Percentiles rank a stretch among this genome's conserved stretches.
Conservation (phyloP, 202 grass and related monocot species). For the Brachypodium distachyon region DNA sequence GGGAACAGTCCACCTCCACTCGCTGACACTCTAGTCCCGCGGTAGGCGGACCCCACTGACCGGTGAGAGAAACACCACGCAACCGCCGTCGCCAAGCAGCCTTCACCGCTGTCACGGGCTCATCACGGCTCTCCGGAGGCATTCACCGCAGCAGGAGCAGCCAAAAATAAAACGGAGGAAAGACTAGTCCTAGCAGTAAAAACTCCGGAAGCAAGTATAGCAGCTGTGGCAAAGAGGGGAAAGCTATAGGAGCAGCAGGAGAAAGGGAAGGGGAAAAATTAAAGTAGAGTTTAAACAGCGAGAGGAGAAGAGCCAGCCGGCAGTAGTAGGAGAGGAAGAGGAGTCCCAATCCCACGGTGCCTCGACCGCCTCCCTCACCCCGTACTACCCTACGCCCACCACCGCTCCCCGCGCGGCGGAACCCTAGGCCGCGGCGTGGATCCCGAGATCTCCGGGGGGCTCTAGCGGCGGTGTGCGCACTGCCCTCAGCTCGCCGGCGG, state of each 20-base stretch:
- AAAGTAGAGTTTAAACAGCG: slow-evolving; percentile 42
- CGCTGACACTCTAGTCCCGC: neutral
- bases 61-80: neutral
- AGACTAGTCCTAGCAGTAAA: slow-evolving; percentile 18
- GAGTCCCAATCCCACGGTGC: slow-evolving; percentile 43
- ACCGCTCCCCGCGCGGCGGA: neutral
- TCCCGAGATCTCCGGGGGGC: slow-evolving; percentile 15
- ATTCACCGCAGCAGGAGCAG: slow-evolving; percentile 1
- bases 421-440: slow-evolving; percentile 17
- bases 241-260: neutral
- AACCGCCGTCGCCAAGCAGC: neutral
- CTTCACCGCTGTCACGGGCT: slow-evolving; percentile 12
- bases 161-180: neutral
- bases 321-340: slow-evolving; percentile 27
- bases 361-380: slow-evolving; percentile 15
- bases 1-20: rapidly evolving
- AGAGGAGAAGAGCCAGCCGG: neutral
- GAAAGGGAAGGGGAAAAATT: neutral
- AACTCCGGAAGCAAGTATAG: neutral
- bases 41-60: rapidly evolving
- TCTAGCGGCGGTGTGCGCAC: neutral
- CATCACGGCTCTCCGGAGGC: neutral
- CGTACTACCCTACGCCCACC: neutral
- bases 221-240: neutral
- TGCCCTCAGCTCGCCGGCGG: slow-evolving; percentile 19